Percentiles rank a stretch among this genome's conserved stretches.
Evolutionary conservation across 179 eudicot species (phyloP).

Genomic region (Patellifolia procumbens): DNA sequence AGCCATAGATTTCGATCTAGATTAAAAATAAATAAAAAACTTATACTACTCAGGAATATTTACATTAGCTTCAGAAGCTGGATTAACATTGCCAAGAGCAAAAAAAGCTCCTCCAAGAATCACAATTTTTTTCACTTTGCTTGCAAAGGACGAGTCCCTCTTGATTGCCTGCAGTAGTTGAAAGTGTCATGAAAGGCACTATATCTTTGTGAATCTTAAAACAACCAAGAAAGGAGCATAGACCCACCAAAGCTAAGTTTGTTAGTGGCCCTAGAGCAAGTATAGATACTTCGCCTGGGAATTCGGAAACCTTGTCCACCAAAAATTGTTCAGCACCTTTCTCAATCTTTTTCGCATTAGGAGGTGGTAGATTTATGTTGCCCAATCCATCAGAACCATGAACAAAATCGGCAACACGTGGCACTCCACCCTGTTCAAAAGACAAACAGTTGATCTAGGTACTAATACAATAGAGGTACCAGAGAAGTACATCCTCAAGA

Average conservation of each 20-base stretch:
- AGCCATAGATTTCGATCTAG: background rate
- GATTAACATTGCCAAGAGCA: conserved; percentile 86
- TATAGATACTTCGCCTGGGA: conserved; percentile 89
- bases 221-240: background rate
- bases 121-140: conserved; percentile 78
- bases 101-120: conserved; percentile 92
- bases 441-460: background rate
- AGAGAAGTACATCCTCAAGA: background rate
- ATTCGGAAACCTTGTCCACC: conserved; percentile 78
- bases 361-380: conserved; percentile 48
- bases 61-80: conserved; percentile 98
- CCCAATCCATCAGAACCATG: conserved; percentile 93
- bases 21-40: background rate
- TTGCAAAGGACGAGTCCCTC: conserved; percentile 82
- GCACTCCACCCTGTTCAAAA: conserved; percentile 66
- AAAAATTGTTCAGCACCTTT: conserved; percentile 82
- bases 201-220: background rate
- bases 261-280: conserved; percentile 94
- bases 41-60: conserved; percentile 12
- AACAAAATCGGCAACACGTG: conserved; percentile 73
- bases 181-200: background rate
- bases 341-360: conserved; percentile 55
- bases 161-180: conserved; percentile 66
- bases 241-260: conserved; percentile 79
- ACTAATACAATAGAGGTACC: background rate